These are phyloP conservation scores for Plasmopara viticola DNA, from an alignment of 352 stramenopile genomes.

Conservation along the genomic window DNA sequence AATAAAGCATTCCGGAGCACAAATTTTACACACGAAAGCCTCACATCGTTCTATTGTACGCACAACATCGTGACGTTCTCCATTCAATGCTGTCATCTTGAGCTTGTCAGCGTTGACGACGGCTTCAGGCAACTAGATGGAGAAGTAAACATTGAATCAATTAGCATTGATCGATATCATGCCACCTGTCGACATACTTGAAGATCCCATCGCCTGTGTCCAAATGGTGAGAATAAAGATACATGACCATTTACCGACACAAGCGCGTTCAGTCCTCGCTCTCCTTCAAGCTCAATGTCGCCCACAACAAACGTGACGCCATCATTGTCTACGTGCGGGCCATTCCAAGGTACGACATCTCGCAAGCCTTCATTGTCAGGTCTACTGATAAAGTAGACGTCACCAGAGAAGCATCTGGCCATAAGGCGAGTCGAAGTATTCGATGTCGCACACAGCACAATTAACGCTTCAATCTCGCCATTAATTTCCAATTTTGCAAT, in stretches of 20 bases:
- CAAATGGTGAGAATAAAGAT: conserved; percentile 29
- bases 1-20: conserved; percentile 1
- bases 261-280: conserved; percentile 24
- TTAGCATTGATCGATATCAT: no score
- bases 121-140: conserved; percentile 40
- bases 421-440: conserved; percentile 28
- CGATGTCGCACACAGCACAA: conserved; percentile 20
- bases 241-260: conserved; percentile 35
- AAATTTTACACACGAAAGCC: background rate
- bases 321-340: conserved; percentile 16
- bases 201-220: conserved; percentile 39
- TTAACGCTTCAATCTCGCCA: conserved; percentile 53
- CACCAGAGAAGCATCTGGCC: conserved; percentile 44
- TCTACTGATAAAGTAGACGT: conserved; percentile 34
- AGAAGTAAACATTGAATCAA: background rate
- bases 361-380: conserved; percentile 7
- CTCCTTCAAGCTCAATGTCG: conserved; percentile 21
- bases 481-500: conserved; percentile 48
- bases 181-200: conserved; percentile 26
- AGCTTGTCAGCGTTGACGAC: conserved; percentile 48
- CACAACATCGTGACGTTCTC: conserved; percentile 32
- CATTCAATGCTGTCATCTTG: conserved; percentile 19
- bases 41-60: conserved; percentile 1
- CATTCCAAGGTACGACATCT: conserved; percentile 29
- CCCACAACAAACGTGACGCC: conserved; percentile 46